phyloP scores from a whole-genome alignment of 805 yeast genomes.

The Teunomyces cretensis region DNA sequence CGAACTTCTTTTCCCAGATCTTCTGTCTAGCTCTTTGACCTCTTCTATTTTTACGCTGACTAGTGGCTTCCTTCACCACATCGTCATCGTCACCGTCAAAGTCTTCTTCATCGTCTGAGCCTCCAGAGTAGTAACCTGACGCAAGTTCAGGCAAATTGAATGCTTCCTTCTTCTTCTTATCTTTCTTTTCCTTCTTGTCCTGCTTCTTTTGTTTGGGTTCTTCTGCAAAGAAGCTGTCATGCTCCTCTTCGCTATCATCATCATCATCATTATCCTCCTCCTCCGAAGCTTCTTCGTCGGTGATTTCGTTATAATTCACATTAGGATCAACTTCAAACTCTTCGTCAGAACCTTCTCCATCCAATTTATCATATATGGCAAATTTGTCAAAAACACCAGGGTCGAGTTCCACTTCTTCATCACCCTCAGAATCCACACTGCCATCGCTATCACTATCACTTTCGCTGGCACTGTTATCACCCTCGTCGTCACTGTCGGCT shows the following conservation, averaged over 20 bases:
- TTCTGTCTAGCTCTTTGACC: conserved; percentile 97
- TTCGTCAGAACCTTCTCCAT: conserved; percentile 44
- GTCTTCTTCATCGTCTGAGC: conserved; percentile 61
- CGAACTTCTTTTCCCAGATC: conserved; percentile 93
- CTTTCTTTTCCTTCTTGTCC: conserved; percentile 18
- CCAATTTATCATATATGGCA: conserved; percentile 37
- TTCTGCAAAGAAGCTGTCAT: conserved; percentile 41
- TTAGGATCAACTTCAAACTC: conserved; percentile 31
- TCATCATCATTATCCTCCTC: conserved; percentile 22
- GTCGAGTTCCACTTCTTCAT: conserved; percentile 19
- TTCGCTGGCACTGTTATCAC: conserved; percentile 12
- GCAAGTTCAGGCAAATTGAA: conserved; percentile 64
- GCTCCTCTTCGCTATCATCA: conserved; percentile 1
- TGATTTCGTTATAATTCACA: conserved; percentile 55
- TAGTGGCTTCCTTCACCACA: conserved; percentile 51
- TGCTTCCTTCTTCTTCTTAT: conserved; percentile 26
- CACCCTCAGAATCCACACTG: conserved; percentile 13
- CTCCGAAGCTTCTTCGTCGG: conserved; percentile 63
- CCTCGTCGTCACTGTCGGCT: conserved; percentile 13
- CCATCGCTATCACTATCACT: conserved; percentile 12
- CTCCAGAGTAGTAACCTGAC: conserved; percentile 84
- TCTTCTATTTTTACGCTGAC: conserved; percentile 79
- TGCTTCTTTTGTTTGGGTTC: conserved; percentile 14
- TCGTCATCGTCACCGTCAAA: conserved; percentile 45
- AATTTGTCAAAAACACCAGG: conserved; percentile 29